Conservation (phyloP, 345 rosid species). For the Hibiscus mutabilis region DNA sequence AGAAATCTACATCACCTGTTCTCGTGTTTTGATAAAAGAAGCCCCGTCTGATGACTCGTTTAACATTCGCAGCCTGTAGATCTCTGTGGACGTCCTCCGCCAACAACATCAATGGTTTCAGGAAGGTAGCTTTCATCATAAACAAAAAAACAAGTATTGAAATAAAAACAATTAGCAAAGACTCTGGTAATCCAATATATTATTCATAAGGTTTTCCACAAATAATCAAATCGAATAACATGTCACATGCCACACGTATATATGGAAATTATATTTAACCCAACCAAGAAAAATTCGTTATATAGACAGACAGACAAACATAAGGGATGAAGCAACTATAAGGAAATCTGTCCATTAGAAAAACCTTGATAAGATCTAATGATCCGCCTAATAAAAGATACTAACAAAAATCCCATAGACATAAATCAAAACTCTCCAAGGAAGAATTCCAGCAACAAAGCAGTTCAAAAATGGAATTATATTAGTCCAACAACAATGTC, state of each 20-base stretch:
- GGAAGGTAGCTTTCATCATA: constrained; percentile 51
- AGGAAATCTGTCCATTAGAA: background rate
- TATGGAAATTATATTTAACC: background rate
- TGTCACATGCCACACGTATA: background rate
- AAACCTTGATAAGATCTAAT: background rate
- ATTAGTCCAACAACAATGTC: background rate
- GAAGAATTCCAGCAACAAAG: background rate
- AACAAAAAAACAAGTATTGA: constrained; percentile 3
- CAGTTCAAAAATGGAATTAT: background rate
- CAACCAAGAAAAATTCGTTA: background rate
- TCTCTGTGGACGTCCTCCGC: constrained; percentile 51
- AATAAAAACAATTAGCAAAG: constrained; percentile 1
- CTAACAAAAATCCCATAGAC: background rate
- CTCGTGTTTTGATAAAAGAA: background rate
- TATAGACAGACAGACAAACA: background rate
- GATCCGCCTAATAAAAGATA: background rate
- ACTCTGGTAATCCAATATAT: background rate
- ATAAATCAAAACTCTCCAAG: background rate
- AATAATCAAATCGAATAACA: background rate
- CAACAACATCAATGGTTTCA: constrained; percentile 60
- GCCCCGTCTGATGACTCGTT: background rate
- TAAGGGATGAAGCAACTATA: background rate
- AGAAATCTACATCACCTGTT: background rate
- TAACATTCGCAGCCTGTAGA: constrained; percentile 76
- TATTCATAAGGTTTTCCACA: background rate